Evolutionary conservation across 2,329 filamentous ascomycete genomes (phyloP), one percentile per base, ranked within the genome.

Genomic region (Cladophialophora immunda): DNA sequence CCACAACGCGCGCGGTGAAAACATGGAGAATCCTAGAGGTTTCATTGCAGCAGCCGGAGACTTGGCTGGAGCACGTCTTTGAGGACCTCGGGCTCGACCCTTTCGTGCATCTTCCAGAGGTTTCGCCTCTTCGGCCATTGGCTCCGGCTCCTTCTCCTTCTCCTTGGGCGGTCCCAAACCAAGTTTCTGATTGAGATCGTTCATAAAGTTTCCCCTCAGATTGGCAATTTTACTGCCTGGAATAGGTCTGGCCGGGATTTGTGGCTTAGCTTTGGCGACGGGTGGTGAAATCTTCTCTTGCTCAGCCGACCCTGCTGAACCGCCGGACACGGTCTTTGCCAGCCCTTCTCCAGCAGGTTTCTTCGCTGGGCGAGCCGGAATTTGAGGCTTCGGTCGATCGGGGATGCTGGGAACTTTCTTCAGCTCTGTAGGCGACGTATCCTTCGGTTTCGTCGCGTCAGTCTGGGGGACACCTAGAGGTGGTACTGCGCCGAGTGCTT

Each of bases 101-200:
- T 98, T 98, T 71, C 95, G 88, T 38, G 94, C 93, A 82, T 99
- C 95, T 25, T 86, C 85, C 29, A 99, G 82, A n/a, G 94, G 93
- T 11, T 86, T 88, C 78, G 93, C 92, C 71, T 85, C 82, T 67
- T 86, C 84, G 34, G 84, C 84, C 1, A 79, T 80, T 34, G 81
- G 79, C 55, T 87, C 86, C 64, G 88, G 85, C 60, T 89, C 84
- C 25, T 54, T 52, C 38, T 41, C 38, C 15, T 83, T 81, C 70
- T 94, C 90, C 74, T 92, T 90, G 71, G 92, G 90, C n/a, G 94
- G 94, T 0, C 95, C 95, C 38, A 97, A 81, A 75, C 93, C 90
- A 30, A 99, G 83, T 57, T 93, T 91, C 73, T 93, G 94, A 79
- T 98, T 97, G 50, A 99, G 82, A 75, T 98, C 94, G 53, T 89